Conservation (phyloP, 768 basidiomycete species). For the Serendipita vermifera region DNA sequence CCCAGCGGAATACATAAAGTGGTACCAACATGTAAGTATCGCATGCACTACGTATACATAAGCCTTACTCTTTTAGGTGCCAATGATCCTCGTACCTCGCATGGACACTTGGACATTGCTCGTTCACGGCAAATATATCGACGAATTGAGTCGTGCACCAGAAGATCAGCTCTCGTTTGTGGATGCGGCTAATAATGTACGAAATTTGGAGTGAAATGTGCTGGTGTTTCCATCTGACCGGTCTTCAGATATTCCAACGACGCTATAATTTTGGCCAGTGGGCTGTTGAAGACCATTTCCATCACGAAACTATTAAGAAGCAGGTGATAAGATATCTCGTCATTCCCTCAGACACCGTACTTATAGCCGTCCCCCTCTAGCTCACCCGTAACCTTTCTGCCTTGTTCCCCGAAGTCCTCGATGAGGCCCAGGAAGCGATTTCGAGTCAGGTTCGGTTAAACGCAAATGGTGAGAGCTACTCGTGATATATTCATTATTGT, state of each 20-base stretch:
- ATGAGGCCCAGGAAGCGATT: conserved; percentile 9
- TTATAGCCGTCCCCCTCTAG: too few species aligned
- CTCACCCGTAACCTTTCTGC: conserved; percentile 13
- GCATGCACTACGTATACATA: too few species aligned
- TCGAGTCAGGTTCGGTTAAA: not conserved
- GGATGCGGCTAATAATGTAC: not conserved
- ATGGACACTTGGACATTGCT: too few species aligned
- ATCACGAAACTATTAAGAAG: conserved; percentile 11
- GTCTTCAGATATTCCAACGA: not conserved
- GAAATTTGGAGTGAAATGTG: not conserved
- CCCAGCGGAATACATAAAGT: too few species aligned
- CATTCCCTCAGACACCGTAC: too few species aligned
- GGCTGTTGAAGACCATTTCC: conserved; percentile 11
- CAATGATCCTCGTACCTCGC: too few species aligned
- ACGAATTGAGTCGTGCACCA: conserved; percentile 17
- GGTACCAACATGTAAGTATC: too few species aligned
- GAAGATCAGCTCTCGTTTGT: conserved; percentile 16
- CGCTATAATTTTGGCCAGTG: conserved; percentile 3
- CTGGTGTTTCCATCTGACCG: not conserved
- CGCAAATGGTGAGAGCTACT: conserved; percentile 9
- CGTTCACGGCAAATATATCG: too few species aligned
- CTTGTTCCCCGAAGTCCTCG: conserved; percentile 7
- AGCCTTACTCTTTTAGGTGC: too few species aligned
- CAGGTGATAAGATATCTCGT: too few species aligned
- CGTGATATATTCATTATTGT: too few species aligned